Conservation (phyloP, 371 early-diverging fungal genomes). For the Mucor racemosus region DNA sequence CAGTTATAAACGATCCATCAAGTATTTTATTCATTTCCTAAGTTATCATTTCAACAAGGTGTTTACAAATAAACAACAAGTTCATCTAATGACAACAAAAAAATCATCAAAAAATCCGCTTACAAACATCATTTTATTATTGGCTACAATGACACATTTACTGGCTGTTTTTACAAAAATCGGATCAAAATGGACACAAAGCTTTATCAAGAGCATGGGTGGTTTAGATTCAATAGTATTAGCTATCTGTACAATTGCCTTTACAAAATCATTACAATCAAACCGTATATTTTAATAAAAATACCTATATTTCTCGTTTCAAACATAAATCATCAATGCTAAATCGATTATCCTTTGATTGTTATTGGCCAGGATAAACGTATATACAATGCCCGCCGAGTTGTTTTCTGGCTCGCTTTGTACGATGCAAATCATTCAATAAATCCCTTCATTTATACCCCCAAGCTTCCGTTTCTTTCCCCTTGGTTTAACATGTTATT, state of each 20-base stretch:
- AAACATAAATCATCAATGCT: constrained; percentile 8
- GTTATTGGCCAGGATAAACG: constrained; percentile 16
- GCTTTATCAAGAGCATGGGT: background rate
- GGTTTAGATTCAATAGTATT: constrained; percentile 10
- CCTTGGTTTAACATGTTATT: no score
- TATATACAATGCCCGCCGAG: constrained; percentile 9
- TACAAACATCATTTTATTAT: background rate
- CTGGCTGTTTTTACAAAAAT: no score
- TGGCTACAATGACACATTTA: background rate
- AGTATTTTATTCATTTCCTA: background rate
- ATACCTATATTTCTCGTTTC: no score
- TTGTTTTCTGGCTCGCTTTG: no score
- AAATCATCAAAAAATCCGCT: no score
- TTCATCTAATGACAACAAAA: no score
- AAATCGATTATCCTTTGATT: constrained; percentile 17
- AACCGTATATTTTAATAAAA: no score
- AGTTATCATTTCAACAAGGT: background rate
- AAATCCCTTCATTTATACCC: no score
- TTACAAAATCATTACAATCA: constrained; percentile 10
- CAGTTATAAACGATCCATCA: background rate
- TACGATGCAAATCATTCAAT: no score
- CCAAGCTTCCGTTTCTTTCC: no score
- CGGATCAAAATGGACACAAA: no score
- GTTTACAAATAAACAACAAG: background rate
- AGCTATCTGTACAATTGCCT: no score